These are phyloP conservation scores for Cicer chorassanicum DNA, from an alignment of 306 rosid genomes.

Conservation along the genomic window DNA sequence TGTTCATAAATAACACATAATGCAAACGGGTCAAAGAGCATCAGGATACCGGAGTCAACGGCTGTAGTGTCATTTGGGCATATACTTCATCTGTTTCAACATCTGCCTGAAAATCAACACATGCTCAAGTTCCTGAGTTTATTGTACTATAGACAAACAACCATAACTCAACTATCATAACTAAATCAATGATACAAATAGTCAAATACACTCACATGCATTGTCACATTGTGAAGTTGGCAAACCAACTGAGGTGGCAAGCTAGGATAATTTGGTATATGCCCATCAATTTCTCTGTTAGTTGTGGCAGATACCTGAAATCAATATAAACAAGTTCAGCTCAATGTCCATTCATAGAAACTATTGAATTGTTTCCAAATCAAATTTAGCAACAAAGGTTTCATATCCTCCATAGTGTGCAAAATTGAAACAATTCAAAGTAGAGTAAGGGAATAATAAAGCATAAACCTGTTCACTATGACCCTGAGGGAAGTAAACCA, in stretches of 20 bases:
- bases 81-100: slow-evolving; percentile 93
- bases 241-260: slow-evolving; percentile 86
- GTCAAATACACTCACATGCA: slow-evolving; percentile 78
- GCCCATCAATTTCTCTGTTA: slow-evolving; percentile 87
- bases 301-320: slow-evolving; percentile 91
- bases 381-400: slow-evolving; percentile 31
- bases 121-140: slow-evolving; percentile 36
- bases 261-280: slow-evolving; percentile 87
- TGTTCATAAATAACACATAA: neutral
- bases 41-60: slow-evolving; percentile 69
- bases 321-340: slow-evolving; percentile 34
- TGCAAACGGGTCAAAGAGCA: slow-evolving; percentile 23
- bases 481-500: slow-evolving; percentile 97
- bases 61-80: slow-evolving; percentile 95
- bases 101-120: slow-evolving; percentile 79
- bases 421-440: slow-evolving; percentile 32
- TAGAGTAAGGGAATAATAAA: slow-evolving; percentile 21
- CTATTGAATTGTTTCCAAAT: slow-evolving; percentile 25
- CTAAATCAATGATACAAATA: neutral
- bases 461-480: slow-evolving; percentile 84
- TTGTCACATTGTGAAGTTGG: slow-evolving; percentile 86
- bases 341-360: slow-evolving; percentile 38
- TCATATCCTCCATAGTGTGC: neutral
- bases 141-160: slow-evolving; percentile 5
- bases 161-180: slow-evolving; percentile 14